Evolutionary conservation across 495 filamentous ascomycete species (phyloP).

Genomic region (Penicillium waksmanii): DNA sequence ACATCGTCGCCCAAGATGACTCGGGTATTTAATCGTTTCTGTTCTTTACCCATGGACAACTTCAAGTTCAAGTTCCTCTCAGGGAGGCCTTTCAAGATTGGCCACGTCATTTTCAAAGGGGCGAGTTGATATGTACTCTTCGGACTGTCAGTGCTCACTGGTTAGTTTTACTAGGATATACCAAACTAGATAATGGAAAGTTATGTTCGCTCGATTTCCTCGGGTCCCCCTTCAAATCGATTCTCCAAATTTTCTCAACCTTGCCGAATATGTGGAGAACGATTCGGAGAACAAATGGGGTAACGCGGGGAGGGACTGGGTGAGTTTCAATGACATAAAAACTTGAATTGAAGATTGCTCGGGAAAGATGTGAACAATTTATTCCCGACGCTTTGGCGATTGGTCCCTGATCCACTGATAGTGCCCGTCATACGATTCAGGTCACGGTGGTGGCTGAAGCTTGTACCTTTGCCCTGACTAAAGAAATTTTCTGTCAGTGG

Average conservation of each 20-base stretch:
- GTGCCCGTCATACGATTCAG: slow-evolving; percentile 6
- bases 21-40: slow-evolving; percentile 6
- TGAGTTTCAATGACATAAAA: slow-evolving; percentile 5
- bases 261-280: background rate
- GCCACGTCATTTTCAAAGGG: too few species aligned
- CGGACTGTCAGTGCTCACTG: too few species aligned
- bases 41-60: background rate
- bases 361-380: background rate
- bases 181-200: background rate
- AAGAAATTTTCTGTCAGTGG: slow-evolving; percentile 17
- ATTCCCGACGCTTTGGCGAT: background rate
- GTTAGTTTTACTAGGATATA: background rate
- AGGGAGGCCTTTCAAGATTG: background rate
- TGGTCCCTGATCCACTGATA: slow-evolving; percentile 6
- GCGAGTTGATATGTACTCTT: too few species aligned
- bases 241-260: background rate
- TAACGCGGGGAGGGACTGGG: slow-evolving; percentile 4
- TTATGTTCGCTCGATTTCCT: background rate
- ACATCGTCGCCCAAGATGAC: slow-evolving; percentile 10
- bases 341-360: background rate
- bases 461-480: slow-evolving; percentile 19
- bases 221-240: too few species aligned
- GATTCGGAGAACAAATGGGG: background rate
- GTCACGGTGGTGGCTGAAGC: background rate
- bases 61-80: too few species aligned